Conservation (phyloP, 805 yeast genomes). For the Saccharomycopsis fodiens region DNA sequence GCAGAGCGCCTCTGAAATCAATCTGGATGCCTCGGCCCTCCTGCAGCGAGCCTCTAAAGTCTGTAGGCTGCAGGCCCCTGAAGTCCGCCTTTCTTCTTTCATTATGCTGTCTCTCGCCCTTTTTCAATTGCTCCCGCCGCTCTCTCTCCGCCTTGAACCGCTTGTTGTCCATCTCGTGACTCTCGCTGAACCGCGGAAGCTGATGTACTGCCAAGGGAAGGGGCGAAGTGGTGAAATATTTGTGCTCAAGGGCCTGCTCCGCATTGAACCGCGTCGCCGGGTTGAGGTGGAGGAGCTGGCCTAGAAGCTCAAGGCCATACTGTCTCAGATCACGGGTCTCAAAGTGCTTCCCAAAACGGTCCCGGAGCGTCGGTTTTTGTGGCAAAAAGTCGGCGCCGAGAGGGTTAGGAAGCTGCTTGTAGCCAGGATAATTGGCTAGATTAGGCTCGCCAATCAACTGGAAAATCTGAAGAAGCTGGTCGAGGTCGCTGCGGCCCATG, state of each 20-base stretch:
- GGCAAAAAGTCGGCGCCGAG: conserved; percentile 26
- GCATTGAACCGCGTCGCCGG: conserved; percentile 76
- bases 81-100: neutral
- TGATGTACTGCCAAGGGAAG: conserved; percentile 47
- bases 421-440: conserved; percentile 22
- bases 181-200: conserved; percentile 51
- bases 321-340: conserved; percentile 15
- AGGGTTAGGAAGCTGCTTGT: conserved; percentile 52
- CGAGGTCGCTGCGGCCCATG: conserved; percentile 78
- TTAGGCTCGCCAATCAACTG: conserved; percentile 76
- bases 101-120: neutral
- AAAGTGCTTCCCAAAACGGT: conserved; percentile 39
- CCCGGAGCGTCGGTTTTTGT: conserved; percentile 37
- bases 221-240: conserved; percentile 63
- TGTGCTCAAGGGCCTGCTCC: conserved; percentile 61
- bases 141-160: conserved; percentile 39
- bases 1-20: no score
- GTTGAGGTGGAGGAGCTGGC: conserved; percentile 57
- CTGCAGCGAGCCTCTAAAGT: no score
- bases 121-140: neutral
- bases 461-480: conserved; percentile 80
- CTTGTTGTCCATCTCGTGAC: conserved; percentile 81
- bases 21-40: no score
- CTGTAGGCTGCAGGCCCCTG: no score
- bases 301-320: conserved; percentile 46